Conservation (phyloP, 441 rosid species). For the Kokia cookei region DNA sequence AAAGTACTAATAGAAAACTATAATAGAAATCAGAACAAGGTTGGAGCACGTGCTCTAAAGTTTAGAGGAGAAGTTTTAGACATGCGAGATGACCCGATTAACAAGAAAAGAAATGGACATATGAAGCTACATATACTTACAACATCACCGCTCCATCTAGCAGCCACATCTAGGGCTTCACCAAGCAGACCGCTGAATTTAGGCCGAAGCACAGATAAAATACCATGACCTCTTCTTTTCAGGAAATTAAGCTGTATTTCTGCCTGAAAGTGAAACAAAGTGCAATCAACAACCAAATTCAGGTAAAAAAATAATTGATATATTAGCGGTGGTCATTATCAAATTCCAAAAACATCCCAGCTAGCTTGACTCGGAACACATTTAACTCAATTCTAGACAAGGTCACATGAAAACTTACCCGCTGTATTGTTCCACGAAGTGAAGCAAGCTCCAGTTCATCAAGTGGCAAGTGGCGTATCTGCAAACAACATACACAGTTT, state of each 20-base stretch:
- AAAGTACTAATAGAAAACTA: neutral
- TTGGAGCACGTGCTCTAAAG: neutral
- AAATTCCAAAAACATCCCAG: slow-evolving; percentile 4
- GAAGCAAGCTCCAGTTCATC: slow-evolving; percentile 99
- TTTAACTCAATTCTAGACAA: neutral
- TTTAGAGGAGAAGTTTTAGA: neutral
- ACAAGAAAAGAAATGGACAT: slow-evolving; percentile 3
- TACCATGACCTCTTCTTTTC: slow-evolving; percentile 94
- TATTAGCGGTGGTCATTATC: neutral
- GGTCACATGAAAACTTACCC: slow-evolving; percentile 40
- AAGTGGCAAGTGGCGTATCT: slow-evolving; percentile 90
- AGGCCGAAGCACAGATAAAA: slow-evolving; percentile 80
- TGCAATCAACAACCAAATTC: slow-evolving; percentile 1
- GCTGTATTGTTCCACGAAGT: slow-evolving; percentile 82
- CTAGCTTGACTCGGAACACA: slow-evolving; percentile 1
- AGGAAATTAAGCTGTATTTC: slow-evolving; percentile 97
- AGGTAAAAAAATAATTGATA: neutral
- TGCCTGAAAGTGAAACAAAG: slow-evolving; percentile 55
- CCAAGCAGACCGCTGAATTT: slow-evolving; percentile 98
- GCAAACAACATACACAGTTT: slow-evolving; percentile 17
- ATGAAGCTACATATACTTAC: slow-evolving; percentile 45
- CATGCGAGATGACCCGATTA: neutral
- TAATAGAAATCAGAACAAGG: neutral
- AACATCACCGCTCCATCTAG: slow-evolving; percentile 99
- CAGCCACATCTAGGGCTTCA: slow-evolving; percentile 92